Conservation (phyloP, 2,329 filamentous ascomycete genomes). For the Colletotrichum karsti region DNA sequence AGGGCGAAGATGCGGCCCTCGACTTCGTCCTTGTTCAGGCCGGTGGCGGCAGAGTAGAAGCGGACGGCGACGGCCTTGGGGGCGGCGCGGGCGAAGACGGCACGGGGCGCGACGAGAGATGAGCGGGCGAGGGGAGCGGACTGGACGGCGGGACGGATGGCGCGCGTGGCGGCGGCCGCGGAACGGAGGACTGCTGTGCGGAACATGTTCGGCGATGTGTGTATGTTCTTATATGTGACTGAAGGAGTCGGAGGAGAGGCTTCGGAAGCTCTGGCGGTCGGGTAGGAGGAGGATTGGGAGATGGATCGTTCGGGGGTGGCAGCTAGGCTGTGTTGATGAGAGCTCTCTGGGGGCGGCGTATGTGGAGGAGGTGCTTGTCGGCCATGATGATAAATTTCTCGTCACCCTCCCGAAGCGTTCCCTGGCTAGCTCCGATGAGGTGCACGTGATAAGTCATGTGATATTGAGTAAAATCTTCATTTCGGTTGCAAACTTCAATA, state of each 20-base stretch:
- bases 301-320: slow-evolving; percentile 6
- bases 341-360: slow-evolving; percentile 9
- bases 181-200: slow-evolving; percentile 86
- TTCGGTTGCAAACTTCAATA: too few relatives aligned
- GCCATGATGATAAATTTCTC: slow-evolving; percentile 33
- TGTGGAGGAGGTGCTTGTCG: slow-evolving; percentile 20
- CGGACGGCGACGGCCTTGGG: slow-evolving; percentile 73
- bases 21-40: slow-evolving; percentile 84
- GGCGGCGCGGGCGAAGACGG: slow-evolving; percentile 64
- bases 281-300: slow-evolving; percentile 8
- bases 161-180: slow-evolving; percentile 66
- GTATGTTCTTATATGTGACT: too few relatives aligned
- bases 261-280: slow-evolving; percentile 2
- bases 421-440: slow-evolving; percentile 15
- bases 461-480: accelerated
- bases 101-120: slow-evolving; percentile 68
- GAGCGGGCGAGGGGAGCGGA: slow-evolving; percentile 55
- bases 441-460: slow-evolving; percentile 28
- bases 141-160: slow-evolving; percentile 60
- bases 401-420: slow-evolving; percentile 25
- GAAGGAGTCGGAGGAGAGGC: slow-evolving; percentile 1
- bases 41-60: slow-evolving; percentile 86
- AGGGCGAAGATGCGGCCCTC: slow-evolving; percentile 93
- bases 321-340: slow-evolving; percentile 13
- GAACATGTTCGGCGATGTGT: slow-evolving; percentile 75